Percentiles rank a stretch among this genome's conserved stretches.
phyloP scores from a whole-genome alignment of 2,329 filamentous ascomycete genomes.

The Hymenotorrendiella dingleyae region DNA sequence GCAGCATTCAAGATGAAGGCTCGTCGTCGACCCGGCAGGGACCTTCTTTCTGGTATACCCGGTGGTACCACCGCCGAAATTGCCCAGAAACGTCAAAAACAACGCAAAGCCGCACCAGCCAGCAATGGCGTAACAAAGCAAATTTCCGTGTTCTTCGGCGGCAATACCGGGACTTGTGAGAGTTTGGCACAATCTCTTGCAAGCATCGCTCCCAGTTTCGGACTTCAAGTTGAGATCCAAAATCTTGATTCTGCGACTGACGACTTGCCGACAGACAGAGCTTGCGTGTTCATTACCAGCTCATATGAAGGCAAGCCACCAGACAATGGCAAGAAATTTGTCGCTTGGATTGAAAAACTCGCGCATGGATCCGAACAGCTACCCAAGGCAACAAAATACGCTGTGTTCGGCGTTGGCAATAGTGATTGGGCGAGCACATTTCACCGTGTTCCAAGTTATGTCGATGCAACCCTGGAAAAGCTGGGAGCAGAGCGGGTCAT shows the following conservation, averaged over 20 bases:
- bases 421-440: conserved; percentile 56
- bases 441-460: conserved; percentile 57
- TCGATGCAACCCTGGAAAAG: conserved; percentile 48
- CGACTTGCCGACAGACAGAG: conserved; percentile 51
- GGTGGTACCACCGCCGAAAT: conserved; percentile 2
- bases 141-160: conserved; percentile 59
- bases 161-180: conserved; percentile 70
- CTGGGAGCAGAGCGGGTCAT: conserved; percentile 44
- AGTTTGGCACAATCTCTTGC: conserved; percentile 58
- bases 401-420: conserved; percentile 64
- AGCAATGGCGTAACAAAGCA: neutral
- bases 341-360: conserved; percentile 58
- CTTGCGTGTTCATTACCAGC: conserved; percentile 60
- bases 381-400: conserved; percentile 52
- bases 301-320: conserved; percentile 70
- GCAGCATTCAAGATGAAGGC: conserved; percentile 58
- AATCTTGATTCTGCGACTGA: conserved; percentile 56
- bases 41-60: conserved; percentile 22
- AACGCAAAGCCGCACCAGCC: conserved; percentile 30
- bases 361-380: conserved; percentile 41
- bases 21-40: conserved; percentile 41
- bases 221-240: conserved; percentile 50
- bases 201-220: conserved; percentile 49
- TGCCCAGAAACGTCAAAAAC: conserved; percentile 6
- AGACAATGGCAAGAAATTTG: conserved; percentile 63